Conservation (phyloP, 2,329 filamentous ascomycete species). For the Hysterium pulicare region DNA sequence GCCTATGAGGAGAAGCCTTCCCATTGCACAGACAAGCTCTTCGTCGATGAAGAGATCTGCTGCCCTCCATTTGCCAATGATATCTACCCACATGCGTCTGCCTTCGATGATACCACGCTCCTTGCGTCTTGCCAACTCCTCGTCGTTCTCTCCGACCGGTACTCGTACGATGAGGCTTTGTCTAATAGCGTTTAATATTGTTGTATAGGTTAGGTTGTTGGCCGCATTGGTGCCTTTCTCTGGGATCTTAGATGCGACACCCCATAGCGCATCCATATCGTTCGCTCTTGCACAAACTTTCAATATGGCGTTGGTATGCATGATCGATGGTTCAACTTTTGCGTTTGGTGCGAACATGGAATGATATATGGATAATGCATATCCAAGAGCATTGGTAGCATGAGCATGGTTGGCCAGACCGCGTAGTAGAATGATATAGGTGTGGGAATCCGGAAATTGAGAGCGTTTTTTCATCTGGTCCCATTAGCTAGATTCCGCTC, state of each 20-base stretch:
- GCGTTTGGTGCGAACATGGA: constrained; percentile 64
- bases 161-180: constrained; percentile 24
- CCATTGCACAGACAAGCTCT: constrained; percentile 76
- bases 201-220: constrained; percentile 73
- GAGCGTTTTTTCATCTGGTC: constrained; percentile 96
- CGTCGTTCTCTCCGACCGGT: constrained; percentile 26
- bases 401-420: constrained; percentile 65
- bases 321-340: constrained; percentile 66
- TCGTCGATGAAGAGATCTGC: constrained; percentile 74
- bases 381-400: constrained; percentile 57
- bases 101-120: constrained; percentile 60
- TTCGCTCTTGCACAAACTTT: constrained; percentile 71
- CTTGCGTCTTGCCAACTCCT: constrained; percentile 24
- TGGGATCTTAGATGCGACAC: constrained; percentile 69
- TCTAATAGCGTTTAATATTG: constrained; percentile 72
- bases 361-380: constrained; percentile 74
- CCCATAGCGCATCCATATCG: constrained; percentile 79
- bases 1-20: constrained; percentile 67
- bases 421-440: constrained; percentile 78
- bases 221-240: constrained; percentile 60
- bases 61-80: constrained; percentile 70
- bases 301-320: constrained; percentile 86
- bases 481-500: constrained; percentile 11
- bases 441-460: constrained; percentile 74
- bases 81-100: constrained; percentile 75